Evolutionary conservation across 192 early-diverging fungal species (phyloP), one percentile per base, ranked within the genome.

Genomic region (Glomus cerebriforme): DNA sequence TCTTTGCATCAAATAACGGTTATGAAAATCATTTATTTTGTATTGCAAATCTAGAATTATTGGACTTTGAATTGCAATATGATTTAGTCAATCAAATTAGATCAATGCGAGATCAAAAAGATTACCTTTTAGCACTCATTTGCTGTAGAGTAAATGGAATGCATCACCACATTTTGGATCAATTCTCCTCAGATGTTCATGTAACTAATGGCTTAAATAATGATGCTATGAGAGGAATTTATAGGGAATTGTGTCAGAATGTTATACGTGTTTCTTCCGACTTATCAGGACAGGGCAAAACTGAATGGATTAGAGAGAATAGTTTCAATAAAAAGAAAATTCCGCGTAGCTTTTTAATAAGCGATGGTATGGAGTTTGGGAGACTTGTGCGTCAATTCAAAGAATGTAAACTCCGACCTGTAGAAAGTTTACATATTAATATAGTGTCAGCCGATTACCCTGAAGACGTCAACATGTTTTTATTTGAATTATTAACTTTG

Each of bases 151-250:
- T 72, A 59, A 12, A 13, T 32, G 78, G 65, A 71, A 45, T 67
- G 6, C 78, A 79, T 47, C 43, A 79, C 24, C 78, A 79, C 31
- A 79, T 79, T 47, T 32, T 79, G 7, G 78, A 79, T 39, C 63
- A 79, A 59, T 79, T 79, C 37, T 31, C 39, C 1, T 35, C 39
- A n/a, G 24, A 68, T 79, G 78, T 79, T n/a, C 43, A 54, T 29
- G 17, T 0, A 31, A 79, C 65, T 19, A 43, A 45, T 1, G 78
- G 78, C 5, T 70, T 79, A 27, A 24, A 34, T 1, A 49, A 24
- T n/a, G 17, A 2, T 0, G 15, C 78, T 3, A 79, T 79, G 67
- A 71, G 13, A 19, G 47, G 6, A 24, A 71, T 79, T 49, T 73
- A 73, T 54, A 7, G 10, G 8, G 45, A 73, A 54, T 27, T 79